Evolutionary conservation across 169 alveolate genomes (phyloP), one percentile per base, ranked within the genome.

Genomic region (Plasmodium gallinaceum): DNA sequence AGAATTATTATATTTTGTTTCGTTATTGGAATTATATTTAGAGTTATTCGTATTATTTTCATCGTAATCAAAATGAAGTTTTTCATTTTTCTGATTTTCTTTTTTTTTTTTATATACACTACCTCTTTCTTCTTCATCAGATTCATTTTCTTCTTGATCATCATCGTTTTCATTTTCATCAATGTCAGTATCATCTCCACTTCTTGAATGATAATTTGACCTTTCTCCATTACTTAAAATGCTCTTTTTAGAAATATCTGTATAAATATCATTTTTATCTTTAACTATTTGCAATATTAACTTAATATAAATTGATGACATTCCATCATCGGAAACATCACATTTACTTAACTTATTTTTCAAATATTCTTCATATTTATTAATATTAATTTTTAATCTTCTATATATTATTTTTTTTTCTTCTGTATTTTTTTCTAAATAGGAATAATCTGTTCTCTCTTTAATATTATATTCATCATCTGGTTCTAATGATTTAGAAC

Each of bases 311-410:
- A 86, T 16, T 12, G 86, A 57, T 7, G 54, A 10, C 2, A 32
- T 26, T 2, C 88, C 92, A 20, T 71, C 73, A 0, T 43, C 51
- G 2, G 78, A 46, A 18, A 86, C 39, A 42, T 71, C 52, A 60
- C 92, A 86, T 60, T 86, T 72, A 39, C 42, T 60, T 43, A 86
- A 20, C 32, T 86, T 86, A 42, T 4, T 69, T 48, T 86, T 86
- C 8, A 86, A 62, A 24, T 71, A 71, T 10, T 86, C 88, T 42
- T 86, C 88, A 60, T 86, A 39, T 46, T 64, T 71, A 57, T 86
- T 86, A 7, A 86, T 51, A 20, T 32, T 86, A 22, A 86, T 71
- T 71, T 86, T 86, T 14, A 86, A 46, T 26, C 76, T 60, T 22
- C 61, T 86, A 43, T 86, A 45, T 22, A 86, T 16, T 12, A 42